Evolutionary conservation across 352 stramenopile genomes (phyloP).

Genomic region (Phytophthora boehmeriae): DNA sequence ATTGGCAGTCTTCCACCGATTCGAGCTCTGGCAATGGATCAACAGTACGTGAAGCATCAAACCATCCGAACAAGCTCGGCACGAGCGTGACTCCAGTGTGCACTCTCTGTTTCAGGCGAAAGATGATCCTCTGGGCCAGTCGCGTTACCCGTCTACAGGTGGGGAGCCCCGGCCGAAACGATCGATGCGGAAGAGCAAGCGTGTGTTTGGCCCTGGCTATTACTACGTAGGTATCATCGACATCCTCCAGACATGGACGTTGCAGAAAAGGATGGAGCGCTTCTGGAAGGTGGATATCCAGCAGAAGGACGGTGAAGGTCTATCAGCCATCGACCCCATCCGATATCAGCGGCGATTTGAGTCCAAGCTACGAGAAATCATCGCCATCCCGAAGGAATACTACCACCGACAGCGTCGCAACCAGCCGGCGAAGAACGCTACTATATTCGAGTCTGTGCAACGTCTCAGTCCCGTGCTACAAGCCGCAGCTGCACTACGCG

Average conservation of each 20-base stretch:
- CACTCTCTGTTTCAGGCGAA: constrained; percentile 39
- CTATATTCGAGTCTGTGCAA: constrained; percentile 38
- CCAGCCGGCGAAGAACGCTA: constrained; percentile 14
- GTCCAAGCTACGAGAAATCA: constrained; percentile 81
- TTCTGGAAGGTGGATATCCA: constrained; percentile 85
- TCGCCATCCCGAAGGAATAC: constrained; percentile 72
- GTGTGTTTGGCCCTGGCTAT: constrained; percentile 81
- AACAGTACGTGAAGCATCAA: constrained; percentile 15
- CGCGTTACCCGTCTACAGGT: constrained; percentile 20
- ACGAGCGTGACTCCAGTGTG: constrained; percentile 32
- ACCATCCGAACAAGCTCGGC: constrained; percentile 6
- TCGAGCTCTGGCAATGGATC: constrained; percentile 19
- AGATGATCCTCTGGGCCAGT: constrained; percentile 25
- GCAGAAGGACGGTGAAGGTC: constrained; percentile 65
- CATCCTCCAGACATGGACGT: constrained; percentile 90
- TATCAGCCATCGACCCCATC: constrained; percentile 86
- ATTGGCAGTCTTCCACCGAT: constrained; percentile 24
- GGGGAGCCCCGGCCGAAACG: constrained; percentile 36
- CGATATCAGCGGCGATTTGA: constrained; percentile 86
- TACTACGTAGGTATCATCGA: constrained; percentile 93
- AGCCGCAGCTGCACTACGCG: constrained; percentile 32
- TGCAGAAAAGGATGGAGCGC: constrained; percentile 81
- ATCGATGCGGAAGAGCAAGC: constrained; percentile 76
- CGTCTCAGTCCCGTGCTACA: constrained; percentile 43
- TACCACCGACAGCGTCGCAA: constrained; percentile 28